Evolutionary conservation across 495 filamentous ascomycete species (phyloP), one percentile per base, ranked within the genome.

Genomic region (Daldinia caldariorum): DNA sequence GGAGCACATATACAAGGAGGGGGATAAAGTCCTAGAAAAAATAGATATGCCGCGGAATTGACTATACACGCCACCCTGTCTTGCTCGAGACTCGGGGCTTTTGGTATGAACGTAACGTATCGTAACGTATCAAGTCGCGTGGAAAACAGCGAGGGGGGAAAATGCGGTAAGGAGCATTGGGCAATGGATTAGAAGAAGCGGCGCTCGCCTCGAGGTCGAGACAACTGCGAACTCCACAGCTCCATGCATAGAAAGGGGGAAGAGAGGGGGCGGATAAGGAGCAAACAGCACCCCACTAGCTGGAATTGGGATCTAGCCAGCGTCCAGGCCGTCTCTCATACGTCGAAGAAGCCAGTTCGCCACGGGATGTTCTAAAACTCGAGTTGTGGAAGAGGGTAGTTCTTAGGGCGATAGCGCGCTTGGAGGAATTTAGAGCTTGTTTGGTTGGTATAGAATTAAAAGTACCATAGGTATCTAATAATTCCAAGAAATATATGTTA

Each of bases 301-400:
- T 14, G 22, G 22, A 13, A 1, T 32, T 32, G 26, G 26, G 22
- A 32, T 14, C 29, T 53, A n/a, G 13, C 12, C 8, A 32, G 5
- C 13, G 13, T 26, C 26, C 26, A 26, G 26, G 26, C 26, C n/a
- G n/a, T n/a, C 1, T 18, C 49, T 53, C 13, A 53, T 53, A 53
- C 14, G 26, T 1, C 49, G 26, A 53, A 53, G n/a, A 5, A 32
- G 29, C 26, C n/a, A n/a, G n/a, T 12, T 53, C 2, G 49, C 22
- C 13, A n/a, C 49, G 22, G 22, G 49, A 16, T 32, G 22, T 51
- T 51, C 47, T 31, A 51, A 20, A 51, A 51, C 43, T 47, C 18
- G 18, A 7, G 18, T 47, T 16, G 18, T 16, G 43, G 26, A n/a
- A 45, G 2, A 45, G 16, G 43, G 16, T 9, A 47, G 26, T 26